These are phyloP conservation scores for Raphanus sativus DNA, from an alignment of 345 rosid genomes.

Conservation along the genomic window DNA sequence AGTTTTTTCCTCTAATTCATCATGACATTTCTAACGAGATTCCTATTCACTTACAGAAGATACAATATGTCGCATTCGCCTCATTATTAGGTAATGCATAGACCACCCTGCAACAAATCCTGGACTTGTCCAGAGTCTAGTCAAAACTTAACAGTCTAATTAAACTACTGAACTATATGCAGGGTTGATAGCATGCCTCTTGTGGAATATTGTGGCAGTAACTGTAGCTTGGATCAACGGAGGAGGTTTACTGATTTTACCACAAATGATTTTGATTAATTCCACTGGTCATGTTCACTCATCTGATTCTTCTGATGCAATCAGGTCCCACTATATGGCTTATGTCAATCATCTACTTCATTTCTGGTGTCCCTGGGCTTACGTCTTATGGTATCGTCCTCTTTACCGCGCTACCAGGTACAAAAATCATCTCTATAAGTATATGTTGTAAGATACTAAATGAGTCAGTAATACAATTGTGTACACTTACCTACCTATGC, in stretches of 20 bases:
- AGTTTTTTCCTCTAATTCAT: constrained; percentile 91
- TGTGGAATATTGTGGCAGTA: constrained; percentile 87
- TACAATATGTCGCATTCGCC: constrained; percentile 87
- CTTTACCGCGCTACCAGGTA: constrained; percentile 96
- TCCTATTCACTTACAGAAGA: constrained; percentile 84
- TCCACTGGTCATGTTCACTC: constrained; percentile 2
- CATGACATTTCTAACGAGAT: constrained; percentile 92
- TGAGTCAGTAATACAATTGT: constrained; percentile 2
- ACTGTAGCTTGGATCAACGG: constrained; percentile 91
- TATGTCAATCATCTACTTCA: constrained; percentile 86
- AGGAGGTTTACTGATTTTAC: constrained; percentile 55
- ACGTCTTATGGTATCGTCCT: constrained; percentile 91
- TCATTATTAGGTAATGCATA: constrained; percentile 70
- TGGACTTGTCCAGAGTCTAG: too few relatives aligned
- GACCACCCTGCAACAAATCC: too few relatives aligned
- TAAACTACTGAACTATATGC: constrained; percentile 30
- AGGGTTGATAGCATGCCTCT: constrained; percentile 77
- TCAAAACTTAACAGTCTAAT: not conserved
- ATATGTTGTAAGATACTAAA: constrained; percentile 10
- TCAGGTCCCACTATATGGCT: constrained; percentile 93
- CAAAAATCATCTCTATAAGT: constrained; percentile 12
- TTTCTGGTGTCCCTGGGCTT: constrained; percentile 93
- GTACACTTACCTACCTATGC: constrained; percentile 35
- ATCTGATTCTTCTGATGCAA: constrained; percentile 13
- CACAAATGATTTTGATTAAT: constrained; percentile 5